Evolutionary conservation across 2,329 filamentous ascomycete genomes (phyloP), one percentile per base, ranked within the genome.

Genomic region (Penicillium hesseltinei): DNA sequence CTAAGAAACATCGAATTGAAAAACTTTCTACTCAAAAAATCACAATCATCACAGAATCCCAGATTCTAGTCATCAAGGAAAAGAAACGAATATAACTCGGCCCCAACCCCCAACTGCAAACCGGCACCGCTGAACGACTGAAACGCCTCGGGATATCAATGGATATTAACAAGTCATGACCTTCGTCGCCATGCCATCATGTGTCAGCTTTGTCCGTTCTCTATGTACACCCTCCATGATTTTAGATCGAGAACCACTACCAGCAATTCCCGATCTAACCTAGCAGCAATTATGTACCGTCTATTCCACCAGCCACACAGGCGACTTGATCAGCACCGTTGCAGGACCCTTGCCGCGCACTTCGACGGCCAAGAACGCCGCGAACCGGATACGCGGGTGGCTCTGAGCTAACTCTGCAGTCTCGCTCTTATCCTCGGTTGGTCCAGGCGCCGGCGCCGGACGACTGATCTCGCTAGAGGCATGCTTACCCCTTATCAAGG

Each of bases 321-420:
- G 89, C 21, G 90, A 88, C 77, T 91, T 91, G 60, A 85, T 78
- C 66, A 93, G 77, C 47, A 92, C 87, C 74, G 90, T 90, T 58
- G 70, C 68, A 10, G 71, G 64, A 3, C 73, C 73, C 51, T 89
- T 84, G 23, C 89, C 88, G 61, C 88, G 80, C 8, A 93, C 89
- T 74, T 92, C 89, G 33, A 92, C 82, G 19, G 83, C 84, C 56
- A 92, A 75, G 71, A 92, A 93, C 5, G 87, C 88, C 2, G 90
- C 87, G 71, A 92, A 89, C 42, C 90, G 85, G 55, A 93, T 85
- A 63, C 84, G 87, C 6, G 75, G 85, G 56, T 92, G 84, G 64
- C 84, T 86, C 5, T 74, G 66, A 58, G 35, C 63, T 61, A 39
- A 58, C 50, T 52, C 65, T 42, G 57, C 51, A 46, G 51, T 49